Base-by-base conservation (phyloP, 2,329 filamentous ascomycete genomes). In the Diaporthe humulicola region DNA sequence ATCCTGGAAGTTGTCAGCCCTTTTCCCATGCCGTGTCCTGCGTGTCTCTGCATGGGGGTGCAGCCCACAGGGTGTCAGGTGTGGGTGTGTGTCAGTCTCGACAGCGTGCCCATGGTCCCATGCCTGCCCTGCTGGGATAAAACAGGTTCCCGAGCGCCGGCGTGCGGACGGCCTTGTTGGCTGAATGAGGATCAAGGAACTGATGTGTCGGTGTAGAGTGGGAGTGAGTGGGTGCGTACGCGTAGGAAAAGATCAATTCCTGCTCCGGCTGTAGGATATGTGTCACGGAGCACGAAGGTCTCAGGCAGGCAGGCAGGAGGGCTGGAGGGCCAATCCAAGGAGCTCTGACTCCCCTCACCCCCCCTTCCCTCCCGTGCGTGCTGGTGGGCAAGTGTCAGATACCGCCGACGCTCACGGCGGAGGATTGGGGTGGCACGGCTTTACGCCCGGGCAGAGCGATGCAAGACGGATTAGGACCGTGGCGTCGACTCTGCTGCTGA, bases 311-410 rank as follows among this genome's bases (percentile, higher is more conserved):
- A 60, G 69, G 40, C 25, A 56, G 25, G 25, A 38, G n/a, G 56
- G 33, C 54, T 9, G n/a, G 33, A 33, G n/a, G 50, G 52, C 38
- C 69, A 42, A 48, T n/a, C 61, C 61, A 22, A 52, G 40, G 42
- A 14, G n/a, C n/a, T n/a, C n/a, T n/a, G n/a, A n/a, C n/a, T n/a
- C n/a, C n/a, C n/a, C n/a, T n/a, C n/a, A n/a, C 12, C 58, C 38
- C 33, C 15, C 25, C 15, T 19, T 48, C 38, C 22, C 40, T 33
- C 58, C 38, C 25, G 58, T 30, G 30, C 25, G 58, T 30, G 30
- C 67, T 58, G 67, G 28, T 33, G 70, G 57, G 56, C 70, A 61
- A 33, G 48, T 74, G 73, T 74, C 67, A 71, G 67, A 72, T 71
- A 58, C 25, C 25, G 45, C 28, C 33, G 56, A 64, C 19, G 36